Evolutionary conservation across 2,329 filamentous ascomycete species (phyloP).

Genomic region (Trichoderma sp.): DNA sequence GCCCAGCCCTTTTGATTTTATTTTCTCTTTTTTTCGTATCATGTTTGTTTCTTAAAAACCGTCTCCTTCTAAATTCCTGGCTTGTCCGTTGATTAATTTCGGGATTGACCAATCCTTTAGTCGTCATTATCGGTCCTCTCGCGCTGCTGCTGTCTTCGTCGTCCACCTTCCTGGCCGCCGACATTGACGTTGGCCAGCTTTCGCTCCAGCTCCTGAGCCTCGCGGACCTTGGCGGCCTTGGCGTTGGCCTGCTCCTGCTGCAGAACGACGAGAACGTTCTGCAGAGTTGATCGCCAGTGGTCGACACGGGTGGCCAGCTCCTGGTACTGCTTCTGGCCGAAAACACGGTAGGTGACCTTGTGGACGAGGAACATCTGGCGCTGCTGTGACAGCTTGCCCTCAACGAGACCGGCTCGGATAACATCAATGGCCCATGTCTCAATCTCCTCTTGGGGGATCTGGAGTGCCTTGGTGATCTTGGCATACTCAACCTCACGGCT

Average conservation of each 20-base stretch:
- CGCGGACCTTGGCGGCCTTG: slow-evolving; percentile 74
- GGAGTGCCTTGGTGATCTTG: slow-evolving; percentile 79
- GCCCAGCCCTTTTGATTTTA: slow-evolving; percentile 27
- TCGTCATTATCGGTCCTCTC: slow-evolving; percentile 60
- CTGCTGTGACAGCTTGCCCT: slow-evolving; percentile 93
- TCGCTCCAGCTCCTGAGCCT: slow-evolving; percentile 69
- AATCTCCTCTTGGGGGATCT: slow-evolving; percentile 80
- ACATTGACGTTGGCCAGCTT: slow-evolving; percentile 54
- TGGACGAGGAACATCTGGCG: slow-evolving; percentile 94
- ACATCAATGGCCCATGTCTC: slow-evolving; percentile 99
- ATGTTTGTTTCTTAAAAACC: not conserved
- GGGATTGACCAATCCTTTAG: slow-evolving; percentile 37
- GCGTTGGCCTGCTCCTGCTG: slow-evolving; percentile 80
- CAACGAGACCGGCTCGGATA: slow-evolving; percentile 91
- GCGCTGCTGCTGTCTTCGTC: slow-evolving; percentile 38
- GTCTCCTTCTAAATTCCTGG: slow-evolving; percentile 7
- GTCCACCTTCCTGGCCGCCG: slow-evolving; percentile 36
- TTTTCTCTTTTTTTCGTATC: not conserved
- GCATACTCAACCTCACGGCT: slow-evolving; percentile 87
- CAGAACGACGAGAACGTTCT: slow-evolving; percentile 76
- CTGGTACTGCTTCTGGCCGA: slow-evolving; percentile 97
- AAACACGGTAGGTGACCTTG: slow-evolving; percentile 93
- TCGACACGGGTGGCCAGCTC: slow-evolving; percentile 89
- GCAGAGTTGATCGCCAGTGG: slow-evolving; percentile 83
- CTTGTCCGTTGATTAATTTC: slow-evolving; percentile 7